These are phyloP conservation scores for Xylaria sp. DNA, from an alignment of 2,329 filamentous ascomycete species.

Conservation along the genomic window DNA sequence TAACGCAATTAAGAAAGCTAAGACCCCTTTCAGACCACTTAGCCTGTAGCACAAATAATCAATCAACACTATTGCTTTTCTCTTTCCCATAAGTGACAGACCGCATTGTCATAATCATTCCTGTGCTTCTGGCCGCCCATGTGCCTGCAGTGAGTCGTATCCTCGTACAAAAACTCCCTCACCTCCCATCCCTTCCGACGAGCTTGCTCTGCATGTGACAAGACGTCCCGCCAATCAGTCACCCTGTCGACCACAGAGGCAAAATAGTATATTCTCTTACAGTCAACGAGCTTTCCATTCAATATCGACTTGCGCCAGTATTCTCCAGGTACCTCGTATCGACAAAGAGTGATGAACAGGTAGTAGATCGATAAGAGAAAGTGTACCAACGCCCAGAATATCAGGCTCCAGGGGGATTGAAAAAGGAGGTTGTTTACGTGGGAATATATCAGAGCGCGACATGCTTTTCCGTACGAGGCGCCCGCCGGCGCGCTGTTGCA, in stretches of 20 bases:
- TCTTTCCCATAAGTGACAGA: neutral
- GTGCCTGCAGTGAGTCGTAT: slow-evolving; percentile 17
- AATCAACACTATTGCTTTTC: neutral
- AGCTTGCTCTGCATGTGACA: slow-evolving; percentile 18
- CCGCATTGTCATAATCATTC: neutral
- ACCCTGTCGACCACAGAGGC: slow-evolving; percentile 10
- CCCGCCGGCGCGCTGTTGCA: neutral
- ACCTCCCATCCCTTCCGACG: slow-evolving; percentile 14
- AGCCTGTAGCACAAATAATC: no score
- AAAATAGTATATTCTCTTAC: slow-evolving; percentile 12
- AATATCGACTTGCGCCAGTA: slow-evolving; percentile 1
- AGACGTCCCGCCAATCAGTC: slow-evolving; percentile 15
- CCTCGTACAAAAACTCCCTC: slow-evolving; percentile 6
- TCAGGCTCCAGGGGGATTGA: neutral
- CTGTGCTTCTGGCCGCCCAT: neutral
- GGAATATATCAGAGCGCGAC: neutral
- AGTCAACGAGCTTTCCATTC: neutral
- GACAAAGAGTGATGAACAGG: neutral
- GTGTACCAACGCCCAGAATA: neutral
- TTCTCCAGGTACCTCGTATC: neutral
- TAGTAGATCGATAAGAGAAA: neutral
- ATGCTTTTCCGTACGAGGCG: neutral
- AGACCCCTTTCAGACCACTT: no score
- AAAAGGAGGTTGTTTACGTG: neutral
- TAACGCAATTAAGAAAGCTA: neutral